phyloP scores from a whole-genome alignment of 2,329 filamentous ascomycete species.

The Trichoderma sp. region DNA sequence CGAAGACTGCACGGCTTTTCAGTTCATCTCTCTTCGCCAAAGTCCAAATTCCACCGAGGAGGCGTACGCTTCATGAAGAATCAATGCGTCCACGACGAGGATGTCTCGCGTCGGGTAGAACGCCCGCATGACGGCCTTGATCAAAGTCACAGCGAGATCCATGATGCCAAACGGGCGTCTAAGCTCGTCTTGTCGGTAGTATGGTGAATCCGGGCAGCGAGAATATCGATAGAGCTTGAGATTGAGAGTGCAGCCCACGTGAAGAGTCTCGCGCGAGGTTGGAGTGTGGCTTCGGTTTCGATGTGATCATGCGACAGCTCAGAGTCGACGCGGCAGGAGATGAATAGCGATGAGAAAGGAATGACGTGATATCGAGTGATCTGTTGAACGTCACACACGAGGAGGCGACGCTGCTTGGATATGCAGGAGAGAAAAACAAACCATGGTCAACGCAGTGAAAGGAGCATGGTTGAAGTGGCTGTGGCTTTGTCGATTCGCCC shows the following conservation, averaged over 20 bases:
- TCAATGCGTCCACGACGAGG: slow-evolving; percentile 79
- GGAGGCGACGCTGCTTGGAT: not conserved
- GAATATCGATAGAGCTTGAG: too few relatives aligned
- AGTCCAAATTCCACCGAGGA: not conserved
- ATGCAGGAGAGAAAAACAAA: not conserved
- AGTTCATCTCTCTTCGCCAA: slow-evolving; percentile 55
- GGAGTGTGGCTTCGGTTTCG: not conserved
- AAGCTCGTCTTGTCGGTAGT: not conserved
- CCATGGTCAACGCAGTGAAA: not conserved
- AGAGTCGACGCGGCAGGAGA: not conserved
- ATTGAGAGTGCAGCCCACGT: not conserved
- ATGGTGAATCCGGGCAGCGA: not conserved
- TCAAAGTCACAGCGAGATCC: slow-evolving; percentile 66
- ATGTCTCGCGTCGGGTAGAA: slow-evolving; percentile 86
- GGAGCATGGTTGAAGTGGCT: not conserved
- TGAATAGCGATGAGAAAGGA: not conserved
- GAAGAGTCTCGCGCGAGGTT: not conserved
- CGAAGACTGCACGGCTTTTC: slow-evolving; percentile 65
- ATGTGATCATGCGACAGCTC: not conserved
- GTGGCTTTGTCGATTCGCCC: not conserved
- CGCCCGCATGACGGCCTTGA: slow-evolving; percentile 80
- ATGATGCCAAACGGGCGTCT: slow-evolving; percentile 30
- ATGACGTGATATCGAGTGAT: not conserved
- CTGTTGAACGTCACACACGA: not conserved
- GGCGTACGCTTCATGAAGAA: slow-evolving; percentile 73